Conservation (phyloP, 2,329 filamentous ascomycete genomes). For the Pyrenochaeta sp. region DNA sequence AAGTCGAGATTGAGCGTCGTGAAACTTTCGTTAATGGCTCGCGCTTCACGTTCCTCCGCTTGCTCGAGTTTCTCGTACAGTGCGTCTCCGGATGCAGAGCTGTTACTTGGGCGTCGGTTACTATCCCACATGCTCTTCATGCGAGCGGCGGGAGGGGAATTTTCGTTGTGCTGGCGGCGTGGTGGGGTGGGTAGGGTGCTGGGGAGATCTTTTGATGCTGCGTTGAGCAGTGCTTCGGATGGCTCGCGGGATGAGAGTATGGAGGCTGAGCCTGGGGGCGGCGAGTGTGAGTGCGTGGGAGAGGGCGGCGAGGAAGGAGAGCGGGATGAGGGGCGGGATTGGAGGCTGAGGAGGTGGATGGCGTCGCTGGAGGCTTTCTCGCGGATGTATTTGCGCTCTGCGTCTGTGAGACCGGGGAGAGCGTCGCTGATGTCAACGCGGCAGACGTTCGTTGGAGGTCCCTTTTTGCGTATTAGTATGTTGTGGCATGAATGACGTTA, state of each 20-base stretch:
- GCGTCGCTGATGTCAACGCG: slow-evolving; percentile 35
- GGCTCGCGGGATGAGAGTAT: slow-evolving; percentile 22
- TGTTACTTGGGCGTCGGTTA: slow-evolving; percentile 18
- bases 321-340: slow-evolving; percentile 21
- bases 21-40: slow-evolving; percentile 9
- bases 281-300: slow-evolving; percentile 16
- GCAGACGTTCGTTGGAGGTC: slow-evolving; percentile 39
- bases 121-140: slow-evolving; percentile 36
- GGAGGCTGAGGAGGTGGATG: slow-evolving; percentile 30
- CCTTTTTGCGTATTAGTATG: slow-evolving; percentile 24
- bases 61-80: slow-evolving; percentile 21
- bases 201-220: slow-evolving; percentile 32
- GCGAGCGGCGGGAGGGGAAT: slow-evolving; percentile 24
- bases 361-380: slow-evolving; percentile 40
- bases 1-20: slow-evolving; percentile 28
- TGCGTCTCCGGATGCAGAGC: slow-evolving; percentile 16
- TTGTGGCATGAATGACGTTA: too few relatives aligned
- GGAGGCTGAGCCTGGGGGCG: slow-evolving; percentile 11
- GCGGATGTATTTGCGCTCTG: slow-evolving; percentile 36
- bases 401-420: slow-evolving; percentile 39
- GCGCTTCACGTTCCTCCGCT: background rate
- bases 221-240: slow-evolving; percentile 29
- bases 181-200: slow-evolving; percentile 28
- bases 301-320: slow-evolving; percentile 19
- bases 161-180: slow-evolving; percentile 22